A percentile compares a stretch with the other conserved stretches of the same genome.
phyloP scores from a whole-genome alignment of 148 eudicot genomes.

The Nepenthes mirabilis region DNA sequence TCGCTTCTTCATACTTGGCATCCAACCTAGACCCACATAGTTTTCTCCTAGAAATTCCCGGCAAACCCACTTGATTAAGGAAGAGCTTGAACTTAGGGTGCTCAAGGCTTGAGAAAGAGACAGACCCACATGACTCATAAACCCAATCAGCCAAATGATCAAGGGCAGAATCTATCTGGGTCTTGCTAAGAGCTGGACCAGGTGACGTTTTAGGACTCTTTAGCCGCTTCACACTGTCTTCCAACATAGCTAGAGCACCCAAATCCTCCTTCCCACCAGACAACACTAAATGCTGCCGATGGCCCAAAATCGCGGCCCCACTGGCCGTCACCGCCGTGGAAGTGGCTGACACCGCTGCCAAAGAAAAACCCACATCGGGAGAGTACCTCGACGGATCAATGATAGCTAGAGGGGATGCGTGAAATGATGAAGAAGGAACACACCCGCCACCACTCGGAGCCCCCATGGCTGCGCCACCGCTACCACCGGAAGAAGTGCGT shows the following conservation, averaged over 20 bases:
- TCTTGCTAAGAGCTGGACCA: slow-evolving; percentile 46
- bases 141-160: slow-evolving; percentile 77
- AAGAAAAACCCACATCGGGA: slow-evolving; percentile 19
- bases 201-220: slow-evolving; percentile 75
- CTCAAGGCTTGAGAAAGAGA: slow-evolving; percentile 65
- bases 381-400: slow-evolving; percentile 50
- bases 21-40: slow-evolving; percentile 60
- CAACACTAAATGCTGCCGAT: slow-evolving; percentile 32
- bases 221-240: slow-evolving; percentile 77
- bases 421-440: neutral
- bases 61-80: slow-evolving; percentile 65
- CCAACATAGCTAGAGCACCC: slow-evolving; percentile 65
- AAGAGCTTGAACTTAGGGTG: slow-evolving; percentile 79
- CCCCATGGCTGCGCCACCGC: slow-evolving; percentile 7
- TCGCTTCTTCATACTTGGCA: slow-evolving; percentile 48
- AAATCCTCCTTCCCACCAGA: slow-evolving; percentile 73
- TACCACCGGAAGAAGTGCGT: slow-evolving; percentile 33
- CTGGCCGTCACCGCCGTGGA: slow-evolving; percentile 8
- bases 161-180: slow-evolving; percentile 54
- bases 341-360: slow-evolving; percentile 9
- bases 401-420: slow-evolving; percentile 35
- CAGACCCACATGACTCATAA: slow-evolving; percentile 71
- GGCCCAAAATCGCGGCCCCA: neutral
- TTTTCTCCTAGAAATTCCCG: slow-evolving; percentile 36
- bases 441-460: slow-evolving; percentile 7